Conservation (phyloP, 495 filamentous ascomycete species). For the Hyaloscypha bicolor region DNA sequence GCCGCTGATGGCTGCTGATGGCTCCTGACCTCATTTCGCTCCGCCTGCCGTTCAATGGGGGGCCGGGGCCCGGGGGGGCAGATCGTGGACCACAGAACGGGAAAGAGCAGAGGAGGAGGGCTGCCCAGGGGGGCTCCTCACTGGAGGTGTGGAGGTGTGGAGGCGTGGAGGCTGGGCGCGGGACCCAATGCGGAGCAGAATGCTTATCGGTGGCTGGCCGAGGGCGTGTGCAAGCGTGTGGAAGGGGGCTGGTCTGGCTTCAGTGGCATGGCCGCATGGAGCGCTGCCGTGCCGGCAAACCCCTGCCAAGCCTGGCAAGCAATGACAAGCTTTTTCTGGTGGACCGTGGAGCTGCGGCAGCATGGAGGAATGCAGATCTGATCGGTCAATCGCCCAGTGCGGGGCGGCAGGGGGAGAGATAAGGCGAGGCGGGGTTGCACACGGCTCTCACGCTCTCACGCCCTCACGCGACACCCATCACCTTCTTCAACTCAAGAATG, state of each 20-base stretch:
- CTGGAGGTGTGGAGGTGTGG: too few relatives aligned
- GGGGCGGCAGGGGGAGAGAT: neutral
- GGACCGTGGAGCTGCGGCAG: neutral
- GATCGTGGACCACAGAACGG: neutral
- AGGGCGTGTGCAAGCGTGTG: neutral
- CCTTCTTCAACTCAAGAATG: too few relatives aligned
- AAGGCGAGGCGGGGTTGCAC: neutral
- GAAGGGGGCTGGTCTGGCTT: neutral
- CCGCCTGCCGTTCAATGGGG: neutral
- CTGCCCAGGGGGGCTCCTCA: too few relatives aligned
- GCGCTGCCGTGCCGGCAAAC: neutral
- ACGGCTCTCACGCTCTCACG: too few relatives aligned
- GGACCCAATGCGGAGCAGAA: neutral
- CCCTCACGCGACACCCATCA: too few relatives aligned
- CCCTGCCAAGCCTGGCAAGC: conserved; percentile 1
- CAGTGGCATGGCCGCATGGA: too few relatives aligned
- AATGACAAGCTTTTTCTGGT: neutral
- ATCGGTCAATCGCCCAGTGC: too few relatives aligned
- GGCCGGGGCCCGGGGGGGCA: neutral
- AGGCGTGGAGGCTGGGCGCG: too few relatives aligned
- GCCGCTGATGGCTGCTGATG: too few relatives aligned
- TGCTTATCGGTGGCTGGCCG: conserved; percentile 15
- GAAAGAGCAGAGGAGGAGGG: neutral
- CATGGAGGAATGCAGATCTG: too few relatives aligned
- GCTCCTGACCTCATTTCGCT: conserved; percentile 6